phyloP scores from a whole-genome alignment of 2,329 filamentous ascomycete genomes.

The Hirsutella minnesotensis region DNA sequence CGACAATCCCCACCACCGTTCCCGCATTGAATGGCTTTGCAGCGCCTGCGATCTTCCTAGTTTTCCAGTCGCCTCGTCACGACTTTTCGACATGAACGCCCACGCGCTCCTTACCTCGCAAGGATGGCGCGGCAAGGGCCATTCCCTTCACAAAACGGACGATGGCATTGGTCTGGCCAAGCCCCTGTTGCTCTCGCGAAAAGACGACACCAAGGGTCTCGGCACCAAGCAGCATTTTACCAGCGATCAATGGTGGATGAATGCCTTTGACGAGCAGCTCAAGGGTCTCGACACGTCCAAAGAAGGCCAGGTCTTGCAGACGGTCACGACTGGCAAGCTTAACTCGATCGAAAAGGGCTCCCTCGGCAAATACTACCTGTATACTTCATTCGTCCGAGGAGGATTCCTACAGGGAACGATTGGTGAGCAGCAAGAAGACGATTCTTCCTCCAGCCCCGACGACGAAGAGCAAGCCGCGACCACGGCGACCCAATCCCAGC shows the following conservation, averaged over 20 bases:
- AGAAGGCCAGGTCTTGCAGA: conserved; percentile 44
- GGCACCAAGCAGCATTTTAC: conserved; percentile 60
- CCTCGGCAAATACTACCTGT: conserved; percentile 53
- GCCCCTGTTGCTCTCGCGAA: conserved; percentile 73
- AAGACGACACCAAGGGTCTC: conserved; percentile 69
- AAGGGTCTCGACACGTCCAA: conserved; percentile 61
- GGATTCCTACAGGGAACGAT: conserved; percentile 66
- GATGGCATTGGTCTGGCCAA: conserved; percentile 67
- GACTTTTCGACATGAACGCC: conserved; percentile 55
- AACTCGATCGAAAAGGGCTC: conserved; percentile 43
- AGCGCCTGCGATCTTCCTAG: not conserved
- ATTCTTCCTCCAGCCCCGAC: conserved; percentile 12
- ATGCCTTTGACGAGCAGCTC: conserved; percentile 83
- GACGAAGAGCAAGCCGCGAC: conserved; percentile 16
- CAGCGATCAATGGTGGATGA: conserved; percentile 91
- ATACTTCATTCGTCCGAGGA: conserved; percentile 75
- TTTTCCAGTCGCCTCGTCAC: not conserved
- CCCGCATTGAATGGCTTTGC: not conserved
- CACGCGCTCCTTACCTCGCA: conserved; percentile 71
- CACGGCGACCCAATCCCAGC: conserved; percentile 10
- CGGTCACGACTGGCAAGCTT: conserved; percentile 39
- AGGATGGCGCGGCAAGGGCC: conserved; percentile 82
- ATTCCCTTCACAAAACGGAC: conserved; percentile 68
- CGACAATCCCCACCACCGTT: too few species aligned
- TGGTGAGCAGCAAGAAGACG: conserved; percentile 11